Evolutionary conservation across 805 yeast species (phyloP), one percentile per base, ranked within the genome.

Genomic region (Deakozyma indianensis): DNA sequence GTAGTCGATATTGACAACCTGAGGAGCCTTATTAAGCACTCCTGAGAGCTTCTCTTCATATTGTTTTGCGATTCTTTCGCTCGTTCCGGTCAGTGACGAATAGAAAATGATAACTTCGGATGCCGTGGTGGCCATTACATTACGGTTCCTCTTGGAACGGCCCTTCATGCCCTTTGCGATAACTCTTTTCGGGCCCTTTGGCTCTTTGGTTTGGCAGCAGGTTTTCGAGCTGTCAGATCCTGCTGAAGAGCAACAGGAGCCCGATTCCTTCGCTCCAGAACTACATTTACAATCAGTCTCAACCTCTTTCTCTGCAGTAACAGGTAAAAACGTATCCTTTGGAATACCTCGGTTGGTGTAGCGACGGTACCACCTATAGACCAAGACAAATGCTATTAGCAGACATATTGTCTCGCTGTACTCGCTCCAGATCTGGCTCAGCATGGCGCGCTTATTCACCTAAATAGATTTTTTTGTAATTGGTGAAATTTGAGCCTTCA

Each of bases 71-170:
- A 78, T 73, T 51, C 83, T 68, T 53, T 79, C 78, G 0, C 94
- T 74, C 0, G 94, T 68, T 9, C 96, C 96, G 2, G 95, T 88
- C 48, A 87, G 65, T 0, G 95, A 81, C 5, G 96, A 80, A 62
- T 83, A 87, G 54, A 87, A 83, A 2, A 87, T 73, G 48, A 73
- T 69, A 32, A 81, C 66, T 45, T 78, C 78, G 0, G 86, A 73
- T 23, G 73, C 73, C 23, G 70, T 24, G 3, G 53, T 47, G 9
- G 59, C 53, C 28, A 45, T 16, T n/a, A n/a, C n/a, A n/a, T n/a
- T n/a, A 15, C 16, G n/a, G 7, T 32, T 29, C 23, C 32, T 35
- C 41, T 42, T 22, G 44, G 42, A 21, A 20, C 23, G 45, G 18
- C 16, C 28, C 22, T 46, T 20, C 7, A 5, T n/a, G 18, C 38